These are phyloP conservation scores for Aaosphaeria pasadenensis DNA, from an alignment of 2,329 filamentous ascomycete genomes.

Conservation along the genomic window DNA sequence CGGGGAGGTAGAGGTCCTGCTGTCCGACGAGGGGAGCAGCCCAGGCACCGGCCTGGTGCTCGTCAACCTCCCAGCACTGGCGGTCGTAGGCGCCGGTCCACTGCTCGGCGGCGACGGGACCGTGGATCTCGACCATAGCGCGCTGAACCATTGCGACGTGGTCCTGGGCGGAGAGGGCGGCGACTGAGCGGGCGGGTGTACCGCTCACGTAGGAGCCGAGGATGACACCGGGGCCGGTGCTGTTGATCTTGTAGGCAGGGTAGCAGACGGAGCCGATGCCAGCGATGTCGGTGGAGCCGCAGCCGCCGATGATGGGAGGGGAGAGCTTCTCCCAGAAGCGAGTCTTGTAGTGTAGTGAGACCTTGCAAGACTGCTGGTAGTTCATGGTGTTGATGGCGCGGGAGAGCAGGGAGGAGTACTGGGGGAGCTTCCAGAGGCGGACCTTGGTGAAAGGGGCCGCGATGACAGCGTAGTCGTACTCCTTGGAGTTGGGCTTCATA, in stretches of 20 bases:
- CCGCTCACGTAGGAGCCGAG: slow-evolving; percentile 58
- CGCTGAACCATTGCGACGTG: slow-evolving; percentile 63
- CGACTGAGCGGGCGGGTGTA: slow-evolving; percentile 45
- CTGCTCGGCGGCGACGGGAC: slow-evolving; percentile 56
- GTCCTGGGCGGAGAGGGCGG: slow-evolving; percentile 53
- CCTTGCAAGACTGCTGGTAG: slow-evolving; percentile 52
- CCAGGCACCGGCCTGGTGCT: slow-evolving; percentile 62
- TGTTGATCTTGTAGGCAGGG: slow-evolving; percentile 65
- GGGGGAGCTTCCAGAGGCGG: slow-evolving; percentile 59
- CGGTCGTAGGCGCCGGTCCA: slow-evolving; percentile 65
- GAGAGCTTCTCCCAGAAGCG: slow-evolving; percentile 58
- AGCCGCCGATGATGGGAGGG: slow-evolving; percentile 62
- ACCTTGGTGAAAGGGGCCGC: slow-evolving; percentile 64
- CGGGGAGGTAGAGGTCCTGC: slow-evolving; percentile 67
- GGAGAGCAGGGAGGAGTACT: slow-evolving; percentile 49
- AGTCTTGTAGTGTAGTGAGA: slow-evolving; percentile 66
- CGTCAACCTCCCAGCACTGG: slow-evolving; percentile 64
- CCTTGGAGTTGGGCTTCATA: slow-evolving; percentile 44
- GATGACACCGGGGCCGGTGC: slow-evolving; percentile 59
- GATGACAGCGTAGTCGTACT: slow-evolving; percentile 67
- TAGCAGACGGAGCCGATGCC: slow-evolving; percentile 64
- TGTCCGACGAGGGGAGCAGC: slow-evolving; percentile 59
- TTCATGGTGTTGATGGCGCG: slow-evolving; percentile 50
- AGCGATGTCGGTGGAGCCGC: slow-evolving; percentile 59
- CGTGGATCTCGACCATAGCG: slow-evolving; percentile 67